phyloP scores from a whole-genome alignment of 1,284 basidiomycete species.

The Marasmius sp. region DNA sequence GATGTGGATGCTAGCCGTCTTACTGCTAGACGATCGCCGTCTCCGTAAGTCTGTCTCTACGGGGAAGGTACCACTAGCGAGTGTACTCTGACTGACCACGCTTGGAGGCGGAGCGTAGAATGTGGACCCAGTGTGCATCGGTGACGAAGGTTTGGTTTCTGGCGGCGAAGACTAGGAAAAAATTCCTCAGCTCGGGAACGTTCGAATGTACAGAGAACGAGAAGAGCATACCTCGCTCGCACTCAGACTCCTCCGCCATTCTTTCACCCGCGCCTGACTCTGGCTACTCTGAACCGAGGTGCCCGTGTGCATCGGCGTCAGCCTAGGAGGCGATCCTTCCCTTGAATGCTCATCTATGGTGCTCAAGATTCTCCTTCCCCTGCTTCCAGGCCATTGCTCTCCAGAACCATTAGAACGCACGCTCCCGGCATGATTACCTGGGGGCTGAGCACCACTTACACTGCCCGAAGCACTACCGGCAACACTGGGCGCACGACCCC shows the following conservation, averaged over 20 bases:
- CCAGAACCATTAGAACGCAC: background rate
- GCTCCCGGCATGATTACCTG: background rate
- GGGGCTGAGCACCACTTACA: background rate
- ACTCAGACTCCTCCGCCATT: constrained; percentile 1
- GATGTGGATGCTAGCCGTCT: background rate
- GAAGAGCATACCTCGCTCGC: background rate
- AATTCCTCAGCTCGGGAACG: background rate
- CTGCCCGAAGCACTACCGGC: background rate
- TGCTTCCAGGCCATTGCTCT: background rate
- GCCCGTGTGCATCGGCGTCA: background rate
- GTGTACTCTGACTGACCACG: background rate
- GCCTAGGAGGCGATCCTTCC: background rate
- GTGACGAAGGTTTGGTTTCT: background rate
- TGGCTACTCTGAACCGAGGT: background rate
- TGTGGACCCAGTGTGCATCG: background rate
- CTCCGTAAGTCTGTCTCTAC: background rate
- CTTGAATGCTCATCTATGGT: background rate
- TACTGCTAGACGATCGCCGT: background rate
- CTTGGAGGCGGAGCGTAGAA: background rate
- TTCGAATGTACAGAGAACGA: background rate
- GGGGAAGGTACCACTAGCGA: background rate
- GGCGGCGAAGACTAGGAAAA: background rate
- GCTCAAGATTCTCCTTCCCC: background rate
- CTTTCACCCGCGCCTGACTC: background rate
- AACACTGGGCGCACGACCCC: background rate